phyloP scores from a whole-genome alignment of 805 yeast species.

The Hanseniaspora meyeri region DNA sequence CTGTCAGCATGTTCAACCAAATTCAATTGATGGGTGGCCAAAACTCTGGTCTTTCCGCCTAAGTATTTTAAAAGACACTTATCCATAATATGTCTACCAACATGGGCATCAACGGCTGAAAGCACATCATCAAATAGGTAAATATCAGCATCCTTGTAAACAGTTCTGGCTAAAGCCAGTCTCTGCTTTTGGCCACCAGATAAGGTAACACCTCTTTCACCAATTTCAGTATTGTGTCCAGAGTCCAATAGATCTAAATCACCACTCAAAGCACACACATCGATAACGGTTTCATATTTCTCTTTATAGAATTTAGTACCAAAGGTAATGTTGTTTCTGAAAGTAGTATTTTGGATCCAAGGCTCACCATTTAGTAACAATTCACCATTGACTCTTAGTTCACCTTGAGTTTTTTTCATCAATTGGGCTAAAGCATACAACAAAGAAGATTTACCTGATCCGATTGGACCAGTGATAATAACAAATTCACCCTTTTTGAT shows the following conservation, averaged over 20 bases:
- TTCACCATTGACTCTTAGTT: constrained; percentile 33
- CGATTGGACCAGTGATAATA: constrained; percentile 58
- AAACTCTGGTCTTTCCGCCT: constrained; percentile 42
- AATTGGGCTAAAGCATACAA: constrained; percentile 51
- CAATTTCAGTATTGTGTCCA: constrained; percentile 60
- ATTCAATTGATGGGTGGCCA: constrained; percentile 68
- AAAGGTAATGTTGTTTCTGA: constrained; percentile 52
- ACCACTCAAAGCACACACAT: constrained; percentile 45
- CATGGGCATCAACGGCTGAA: constrained; percentile 67
- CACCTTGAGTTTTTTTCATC: constrained; percentile 29
- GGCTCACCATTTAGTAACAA: constrained; percentile 37
- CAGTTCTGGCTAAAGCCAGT: constrained; percentile 55
- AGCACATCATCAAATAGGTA: constrained; percentile 56
- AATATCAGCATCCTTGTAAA: constrained; percentile 48
- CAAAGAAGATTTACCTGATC: constrained; percentile 37
- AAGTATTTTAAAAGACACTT: constrained; percentile 45
- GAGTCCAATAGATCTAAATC: constrained; percentile 52
- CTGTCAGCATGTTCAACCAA: constrained; percentile 50
- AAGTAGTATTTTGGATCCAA: constrained; percentile 66
- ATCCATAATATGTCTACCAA: constrained; percentile 54
- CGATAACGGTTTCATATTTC: constrained; percentile 40
- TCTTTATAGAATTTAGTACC: constrained; percentile 38
- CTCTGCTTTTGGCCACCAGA: constrained; percentile 74
- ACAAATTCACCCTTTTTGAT: constrained; percentile 48
- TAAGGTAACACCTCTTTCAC: constrained; percentile 61